phyloP scores from a whole-genome alignment of 768 basidiomycete species.

The Boletus bicolor region DNA sequence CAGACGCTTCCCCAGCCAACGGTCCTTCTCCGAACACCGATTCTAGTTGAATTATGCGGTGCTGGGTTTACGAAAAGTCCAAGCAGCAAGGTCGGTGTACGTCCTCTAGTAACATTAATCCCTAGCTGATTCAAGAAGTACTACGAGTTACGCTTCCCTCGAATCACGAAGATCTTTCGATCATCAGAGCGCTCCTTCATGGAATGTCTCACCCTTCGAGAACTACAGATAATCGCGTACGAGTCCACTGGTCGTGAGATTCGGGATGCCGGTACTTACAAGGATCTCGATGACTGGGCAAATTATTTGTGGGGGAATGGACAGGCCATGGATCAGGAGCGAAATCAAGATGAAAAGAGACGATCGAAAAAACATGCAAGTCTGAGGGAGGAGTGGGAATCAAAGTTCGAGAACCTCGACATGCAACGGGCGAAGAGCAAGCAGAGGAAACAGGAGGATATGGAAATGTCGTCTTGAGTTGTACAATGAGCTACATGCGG shows the following conservation, averaged over 20 bases:
- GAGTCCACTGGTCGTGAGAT: slow-evolving; percentile 51
- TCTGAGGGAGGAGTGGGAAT: slow-evolving; percentile 41
- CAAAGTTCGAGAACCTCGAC: slow-evolving; percentile 35
- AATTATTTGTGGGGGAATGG: slow-evolving; percentile 39
- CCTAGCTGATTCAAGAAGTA: slow-evolving; percentile 40
- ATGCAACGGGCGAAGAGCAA: slow-evolving; percentile 20
- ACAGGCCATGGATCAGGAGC: slow-evolving; percentile 35
- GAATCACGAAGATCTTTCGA: slow-evolving; percentile 69
- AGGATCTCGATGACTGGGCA: slow-evolving; percentile 50
- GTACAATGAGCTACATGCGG: neutral
- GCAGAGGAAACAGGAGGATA: slow-evolving; percentile 17
- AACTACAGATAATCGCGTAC: slow-evolving; percentile 54
- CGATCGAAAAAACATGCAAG: slow-evolving; percentile 38
- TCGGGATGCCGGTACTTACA: slow-evolving; percentile 33
- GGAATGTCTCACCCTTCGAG: slow-evolving; percentile 47
- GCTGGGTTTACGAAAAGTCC: slow-evolving; percentile 80
- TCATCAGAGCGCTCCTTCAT: slow-evolving; percentile 61
- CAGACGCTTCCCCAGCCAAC: slow-evolving; percentile 48
- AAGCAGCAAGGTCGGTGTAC: slow-evolving; percentile 46
- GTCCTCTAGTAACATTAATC: neutral
- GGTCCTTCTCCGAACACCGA: slow-evolving; percentile 55
- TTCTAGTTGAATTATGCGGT: slow-evolving; percentile 73
- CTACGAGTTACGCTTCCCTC: slow-evolving; percentile 83
- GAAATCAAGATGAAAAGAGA: slow-evolving; percentile 18
- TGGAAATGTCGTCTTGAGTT: slow-evolving; percentile 26